phyloP scores from a whole-genome alignment of 108 stramenopile genomes.

The Pseudonitzschia pungens region DNA sequence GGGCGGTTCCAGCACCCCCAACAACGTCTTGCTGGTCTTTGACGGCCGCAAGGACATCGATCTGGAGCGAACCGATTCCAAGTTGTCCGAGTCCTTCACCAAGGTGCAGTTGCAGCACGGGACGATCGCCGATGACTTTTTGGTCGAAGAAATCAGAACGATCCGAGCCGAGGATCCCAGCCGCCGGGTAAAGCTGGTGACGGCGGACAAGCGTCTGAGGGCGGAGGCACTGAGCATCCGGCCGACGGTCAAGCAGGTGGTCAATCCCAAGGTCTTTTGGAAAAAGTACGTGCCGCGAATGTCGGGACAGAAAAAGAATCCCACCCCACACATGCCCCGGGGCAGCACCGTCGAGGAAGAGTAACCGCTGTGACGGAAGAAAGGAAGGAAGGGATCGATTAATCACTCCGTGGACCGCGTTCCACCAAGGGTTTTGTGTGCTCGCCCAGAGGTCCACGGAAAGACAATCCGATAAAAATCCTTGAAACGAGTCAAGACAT shows the following conservation, averaged over 20 bases:
- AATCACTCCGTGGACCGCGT: no score
- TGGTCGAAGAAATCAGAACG: slow-evolving; percentile 17
- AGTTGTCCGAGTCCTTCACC: slow-evolving; percentile 12
- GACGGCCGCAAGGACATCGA: slow-evolving; percentile 36
- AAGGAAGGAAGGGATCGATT: neutral
- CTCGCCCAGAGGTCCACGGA: no score
- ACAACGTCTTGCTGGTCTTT: slow-evolving; percentile 41
- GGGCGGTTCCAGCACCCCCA: slow-evolving; percentile 9
- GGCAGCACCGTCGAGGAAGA: neutral
- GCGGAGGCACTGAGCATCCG: slow-evolving; percentile 24
- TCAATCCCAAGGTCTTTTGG: slow-evolving; percentile 57
- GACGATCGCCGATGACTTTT: slow-evolving; percentile 38
- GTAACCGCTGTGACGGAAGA: no score
- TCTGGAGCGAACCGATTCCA: slow-evolving; percentile 7
- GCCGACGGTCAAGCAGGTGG: slow-evolving; percentile 37
- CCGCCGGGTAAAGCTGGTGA: slow-evolving; percentile 46
- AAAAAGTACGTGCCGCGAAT: slow-evolving; percentile 50
- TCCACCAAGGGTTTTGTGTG: no score
- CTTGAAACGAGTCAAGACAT: no score
- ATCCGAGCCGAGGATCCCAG: neutral
- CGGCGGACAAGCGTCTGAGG: slow-evolving; percentile 48
- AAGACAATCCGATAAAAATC: no score
- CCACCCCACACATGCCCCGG: slow-evolving; percentile 1
- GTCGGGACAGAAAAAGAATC: slow-evolving; percentile 38
- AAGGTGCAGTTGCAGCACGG: slow-evolving; percentile 33